Evolutionary conservation across 2,329 filamentous ascomycete genomes (phyloP), one percentile per base, ranked within the genome.

Genomic region (Teratosphaeria nubilosa): DNA sequence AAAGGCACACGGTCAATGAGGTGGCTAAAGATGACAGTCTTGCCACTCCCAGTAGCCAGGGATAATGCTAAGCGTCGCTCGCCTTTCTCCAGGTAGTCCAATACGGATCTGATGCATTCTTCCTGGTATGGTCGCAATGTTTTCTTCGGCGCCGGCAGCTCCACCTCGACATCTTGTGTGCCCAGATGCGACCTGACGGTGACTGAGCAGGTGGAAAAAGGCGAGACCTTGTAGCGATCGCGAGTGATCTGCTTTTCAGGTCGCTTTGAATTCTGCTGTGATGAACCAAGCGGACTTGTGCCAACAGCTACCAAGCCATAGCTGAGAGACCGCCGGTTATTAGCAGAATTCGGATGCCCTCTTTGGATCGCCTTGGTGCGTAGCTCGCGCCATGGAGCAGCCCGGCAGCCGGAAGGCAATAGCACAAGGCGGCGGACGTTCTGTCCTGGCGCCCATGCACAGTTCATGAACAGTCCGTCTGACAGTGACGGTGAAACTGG

Each of bases 1-100:
- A 85, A 74, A 56, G 77, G 73, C 55, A 97, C 79, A 59, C 88
- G 86, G 67, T 89, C 85, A 62, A 99, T 95, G 52, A 99, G 81
- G 70, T 96, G 91, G 13, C 92, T 97, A 76, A 99, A 99, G 66
- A 99, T 91, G 69, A 99, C 88, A 13, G 91, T 96, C 72, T 96
- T 96, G 6, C 91, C 91, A 63, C 88, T 85, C 1, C 91, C 91
- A 2, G 91, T 96, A 1, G 91, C 91, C 24, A 96, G 73, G 0
- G 91, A 96, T 9, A 96, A 81, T 0, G 90, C 91, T 1, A 95
- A 76, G 16, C 91, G 81, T 65, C 88, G 90, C 63, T 90, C 82
- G 0, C 90, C 91, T 52, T 81, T 73, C 3, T 80, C 70, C 0
- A 95, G 69, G 58, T 89, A 82, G 2, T 79, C 72, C 1, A 95